Base-by-base conservation (phyloP, 495 filamentous ascomycete species). In the Thozetella sp. region DNA sequence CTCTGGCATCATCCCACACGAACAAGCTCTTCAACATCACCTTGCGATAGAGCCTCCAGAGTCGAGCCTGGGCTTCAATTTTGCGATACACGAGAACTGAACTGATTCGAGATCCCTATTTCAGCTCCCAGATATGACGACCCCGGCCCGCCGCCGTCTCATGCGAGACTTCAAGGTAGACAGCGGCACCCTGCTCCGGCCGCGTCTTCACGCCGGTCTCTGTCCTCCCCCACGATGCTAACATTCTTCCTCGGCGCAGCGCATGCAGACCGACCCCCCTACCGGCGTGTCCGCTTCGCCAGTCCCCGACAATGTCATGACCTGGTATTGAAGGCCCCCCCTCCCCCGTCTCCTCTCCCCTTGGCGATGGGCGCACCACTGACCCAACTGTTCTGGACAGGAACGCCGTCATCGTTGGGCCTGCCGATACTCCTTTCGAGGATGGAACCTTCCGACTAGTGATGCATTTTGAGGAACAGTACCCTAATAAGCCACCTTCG, bases 351-450 rank as follows among this genome's bases (percentile, higher is more conserved):
- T 22, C 43, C 17, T 43, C 30, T 25, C 26, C 54, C 30, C 13
- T 43, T 19, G 59, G 20, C 37, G 30, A 26, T 43, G 46, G 20
- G 45, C 43, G 19, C 23, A 2, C 11, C 45, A 54, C 55, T 71
- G 53, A 65, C 57, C 62, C 63, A 61, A 1, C 53, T 24, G 60
- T 27, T 55, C 26, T 46, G 19, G 22, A 48, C 65, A 99, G 95
- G 95, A 99, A 99, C 72, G 95, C 95, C 58, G 95, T 99, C 57
- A 99, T 99, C 61, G 98, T 99, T 62, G 95, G 95, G 22, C 95
- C 95, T 48, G 93, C 93, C 43, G 95, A 99, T 64, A 99, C 95
- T 0, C 94, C 96, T 11, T 99, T 99, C 72, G 95, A 99, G 77
- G 95, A 99, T 78, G 95, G 95, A 52, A 99, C 96, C 10, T 99